Evolutionary conservation across 1,284 basidiomycete genomes (phyloP).

Genomic region (Coriolopsis trogii): DNA sequence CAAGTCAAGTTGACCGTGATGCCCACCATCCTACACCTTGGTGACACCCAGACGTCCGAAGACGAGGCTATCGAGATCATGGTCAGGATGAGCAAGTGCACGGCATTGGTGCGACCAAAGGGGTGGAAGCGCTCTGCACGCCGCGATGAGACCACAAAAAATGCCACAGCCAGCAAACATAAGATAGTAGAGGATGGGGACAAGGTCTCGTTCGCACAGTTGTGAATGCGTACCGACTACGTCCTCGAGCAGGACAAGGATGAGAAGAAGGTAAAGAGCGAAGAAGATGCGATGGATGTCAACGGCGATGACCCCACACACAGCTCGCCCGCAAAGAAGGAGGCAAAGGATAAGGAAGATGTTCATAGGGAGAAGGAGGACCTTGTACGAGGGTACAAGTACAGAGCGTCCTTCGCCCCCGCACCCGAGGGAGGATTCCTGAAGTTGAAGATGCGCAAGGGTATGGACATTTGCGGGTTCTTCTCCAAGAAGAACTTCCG

Average conservation of each 20-base stretch:
- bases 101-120: constrained; percentile 72
- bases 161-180: constrained; percentile 32
- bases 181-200: constrained; percentile 38
- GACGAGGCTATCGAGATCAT: constrained; percentile 77
- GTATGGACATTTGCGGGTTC: constrained; percentile 89
- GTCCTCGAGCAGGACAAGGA: constrained; percentile 46
- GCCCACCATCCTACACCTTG: constrained; percentile 71
- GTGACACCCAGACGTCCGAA: constrained; percentile 64
- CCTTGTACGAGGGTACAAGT: constrained; percentile 86
- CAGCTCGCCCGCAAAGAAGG: constrained; percentile 32
- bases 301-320: constrained; percentile 15
- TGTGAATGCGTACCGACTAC: constrained; percentile 63
- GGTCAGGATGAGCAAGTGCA: constrained; percentile 85
- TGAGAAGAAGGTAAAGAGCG: no score
- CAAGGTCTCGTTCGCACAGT: constrained; percentile 50
- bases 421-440: constrained; percentile 82
- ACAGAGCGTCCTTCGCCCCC: constrained; percentile 88
- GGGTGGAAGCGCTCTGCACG: constrained; percentile 82
- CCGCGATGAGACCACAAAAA: constrained; percentile 34
- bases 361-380: constrained; percentile 74
- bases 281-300: constrained; percentile 31
- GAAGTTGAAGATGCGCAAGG: constrained; percentile 71
- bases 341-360: constrained; percentile 26
- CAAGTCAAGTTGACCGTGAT: constrained; percentile 67
- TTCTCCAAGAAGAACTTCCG: constrained; percentile 72